phyloP scores from a whole-genome alignment of 148 eudicot species.

The Fallopia convolvulus region DNA sequence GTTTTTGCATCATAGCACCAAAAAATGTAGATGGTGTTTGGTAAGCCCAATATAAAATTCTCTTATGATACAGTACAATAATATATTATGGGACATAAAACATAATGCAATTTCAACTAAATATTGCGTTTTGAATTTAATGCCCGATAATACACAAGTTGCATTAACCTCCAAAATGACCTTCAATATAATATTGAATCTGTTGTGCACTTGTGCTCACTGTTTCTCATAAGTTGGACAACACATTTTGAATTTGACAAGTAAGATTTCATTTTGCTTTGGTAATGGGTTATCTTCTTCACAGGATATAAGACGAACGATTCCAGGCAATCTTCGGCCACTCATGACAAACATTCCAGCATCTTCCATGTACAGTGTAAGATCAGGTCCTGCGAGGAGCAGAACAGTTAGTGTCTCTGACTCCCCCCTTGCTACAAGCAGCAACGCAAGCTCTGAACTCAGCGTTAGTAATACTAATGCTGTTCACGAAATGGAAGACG shows the following conservation, averaged over 20 bases:
- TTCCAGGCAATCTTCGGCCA: slow-evolving; percentile 85
- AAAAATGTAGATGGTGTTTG: no score
- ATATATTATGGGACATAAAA: no score
- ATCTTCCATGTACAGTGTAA: slow-evolving; percentile 95
- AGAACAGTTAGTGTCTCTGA: slow-evolving; percentile 70
- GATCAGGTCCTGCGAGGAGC: slow-evolving; percentile 73
- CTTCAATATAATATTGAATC: background rate
- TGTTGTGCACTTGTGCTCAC: background rate
- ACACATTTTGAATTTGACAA: background rate
- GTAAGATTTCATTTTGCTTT: slow-evolving; percentile 10
- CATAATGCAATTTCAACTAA: background rate
- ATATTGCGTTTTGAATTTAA: no score
- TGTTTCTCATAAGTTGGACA: background rate
- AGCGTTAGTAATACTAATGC: slow-evolving; percentile 63
- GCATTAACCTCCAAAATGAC: background rate
- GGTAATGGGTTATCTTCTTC: slow-evolving; percentile 7
- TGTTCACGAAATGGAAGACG: slow-evolving; percentile 63
- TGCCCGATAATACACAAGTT: background rate
- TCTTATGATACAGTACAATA: no score
- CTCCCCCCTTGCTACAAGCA: slow-evolving; percentile 97
- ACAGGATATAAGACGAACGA: slow-evolving; percentile 82
- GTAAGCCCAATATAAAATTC: no score
- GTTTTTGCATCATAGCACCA: no score
- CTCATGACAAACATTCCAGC: slow-evolving; percentile 97
- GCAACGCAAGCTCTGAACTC: slow-evolving; percentile 83